Conservation (phyloP, 2,329 filamentous ascomycete genomes). For the Dothiorella sarmentorum region DNA sequence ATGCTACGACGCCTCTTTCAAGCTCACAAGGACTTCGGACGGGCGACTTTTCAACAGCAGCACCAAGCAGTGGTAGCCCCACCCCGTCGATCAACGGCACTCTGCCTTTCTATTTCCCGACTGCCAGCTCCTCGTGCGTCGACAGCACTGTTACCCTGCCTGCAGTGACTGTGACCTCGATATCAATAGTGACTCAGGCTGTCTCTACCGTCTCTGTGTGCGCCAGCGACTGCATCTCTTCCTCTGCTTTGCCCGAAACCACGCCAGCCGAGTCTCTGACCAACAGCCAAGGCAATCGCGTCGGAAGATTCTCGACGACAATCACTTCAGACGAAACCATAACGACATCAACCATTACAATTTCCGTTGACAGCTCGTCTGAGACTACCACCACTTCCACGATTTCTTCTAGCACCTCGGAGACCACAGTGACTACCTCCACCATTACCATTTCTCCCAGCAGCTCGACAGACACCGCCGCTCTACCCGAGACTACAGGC, state of each 20-base stretch:
- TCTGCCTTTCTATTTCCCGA: neutral
- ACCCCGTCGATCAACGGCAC: neutral
- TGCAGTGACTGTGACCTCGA: conserved; percentile 20
- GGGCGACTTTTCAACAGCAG: neutral
- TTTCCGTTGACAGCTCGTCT: no score
- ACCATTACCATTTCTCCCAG: no score
- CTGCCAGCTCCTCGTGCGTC: neutral
- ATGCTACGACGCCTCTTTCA: neutral
- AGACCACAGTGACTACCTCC: no score
- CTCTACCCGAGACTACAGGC: neutral
- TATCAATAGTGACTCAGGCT: conserved; percentile 13
- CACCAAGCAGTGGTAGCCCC: neutral
- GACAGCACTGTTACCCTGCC: neutral
- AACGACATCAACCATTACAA: neutral
- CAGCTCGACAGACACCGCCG: neutral
- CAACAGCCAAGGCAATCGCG: conserved; percentile 3
- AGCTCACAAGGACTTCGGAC: neutral
- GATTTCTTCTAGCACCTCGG: no score
- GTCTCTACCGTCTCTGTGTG: conserved; percentile 6
- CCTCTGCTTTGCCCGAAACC: neutral
- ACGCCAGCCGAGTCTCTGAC: neutral
- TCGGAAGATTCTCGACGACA: neutral
- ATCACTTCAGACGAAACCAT: neutral
- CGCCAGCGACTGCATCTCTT: conserved; percentile 4
- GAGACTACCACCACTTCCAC: neutral